Base-by-base conservation (phyloP, 345 rosid species). In the Eutrema japonicum region DNA sequence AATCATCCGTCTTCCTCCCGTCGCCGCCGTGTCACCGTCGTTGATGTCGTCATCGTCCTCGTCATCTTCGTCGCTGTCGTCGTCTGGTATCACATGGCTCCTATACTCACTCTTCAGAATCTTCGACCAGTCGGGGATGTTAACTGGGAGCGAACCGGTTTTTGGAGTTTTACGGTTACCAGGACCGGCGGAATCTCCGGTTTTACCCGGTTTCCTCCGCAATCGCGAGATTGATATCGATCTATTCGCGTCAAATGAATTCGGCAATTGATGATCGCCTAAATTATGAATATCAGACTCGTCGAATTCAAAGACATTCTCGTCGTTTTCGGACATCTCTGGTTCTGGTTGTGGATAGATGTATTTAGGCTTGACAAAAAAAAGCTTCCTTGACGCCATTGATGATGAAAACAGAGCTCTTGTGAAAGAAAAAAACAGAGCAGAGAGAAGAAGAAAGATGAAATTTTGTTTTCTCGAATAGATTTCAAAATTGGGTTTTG, bases 111-210 rank as follows among this genome's bases (percentile, higher is more conserved):
- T 80, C 62, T 78, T 86, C 3, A 89, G 76, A 64, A 91, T 88
- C 87, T 84, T 78, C 7, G 97, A 89, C 97, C 97, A 91, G 45
- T 91, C 97, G 2, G 95, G 97, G 10, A 88, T 66, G 72, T 79
- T 91, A 67, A 91, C 83, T 42, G 97, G 95, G 36, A 91, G 57
- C 1, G 94, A 91, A 43, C 88, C 83, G 29, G 86, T n/a, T 3
- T 76, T 58, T 63, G 48, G 53, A 0, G 68, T 33, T 2, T 33
- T 58, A 42, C 52, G 57, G 46, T 66, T 49, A 64, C 16, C 57
- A 3, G 73, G 59, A 50, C 12, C 73, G 4, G 37, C 42, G 3
- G 55, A 41, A 27, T 76, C 83, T 13, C 67, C 71, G 67, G 42
- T 29, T 78, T 82, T 84, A 41, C 54, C 45, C 46, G 71, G 64